Conservation (phyloP, 352 stramenopile species). For the Pseudoperonospora humuli region DNA sequence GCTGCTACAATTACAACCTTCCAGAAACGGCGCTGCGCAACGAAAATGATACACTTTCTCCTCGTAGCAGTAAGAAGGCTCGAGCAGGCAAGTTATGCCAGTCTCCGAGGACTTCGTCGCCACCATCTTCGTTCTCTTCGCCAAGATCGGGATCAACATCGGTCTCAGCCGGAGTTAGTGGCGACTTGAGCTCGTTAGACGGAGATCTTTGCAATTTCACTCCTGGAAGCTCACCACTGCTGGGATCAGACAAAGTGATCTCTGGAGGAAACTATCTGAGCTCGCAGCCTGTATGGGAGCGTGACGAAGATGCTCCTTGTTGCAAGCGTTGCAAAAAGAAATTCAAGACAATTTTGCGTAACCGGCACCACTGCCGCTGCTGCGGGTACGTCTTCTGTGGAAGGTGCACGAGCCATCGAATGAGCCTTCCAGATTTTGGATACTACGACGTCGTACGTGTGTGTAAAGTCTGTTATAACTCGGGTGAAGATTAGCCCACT, state of each 20-base stretch:
- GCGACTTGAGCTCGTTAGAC: slow-evolving; percentile 18
- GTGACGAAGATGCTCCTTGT: slow-evolving; percentile 70
- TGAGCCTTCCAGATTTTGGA: slow-evolving; percentile 81
- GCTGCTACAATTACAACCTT: slow-evolving; percentile 81
- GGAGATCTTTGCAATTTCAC: slow-evolving; percentile 34
- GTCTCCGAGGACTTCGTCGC: slow-evolving; percentile 30
- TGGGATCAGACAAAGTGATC: slow-evolving; percentile 64
- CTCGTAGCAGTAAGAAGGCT: slow-evolving; percentile 23
- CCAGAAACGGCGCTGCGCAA: slow-evolving; percentile 39
- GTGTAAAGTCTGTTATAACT: slow-evolving; percentile 76
- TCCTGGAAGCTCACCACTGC: slow-evolving; percentile 49
- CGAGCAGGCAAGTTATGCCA: slow-evolving; percentile 16
- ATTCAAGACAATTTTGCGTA: slow-evolving; percentile 78
- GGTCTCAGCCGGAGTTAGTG: slow-evolving; percentile 15
- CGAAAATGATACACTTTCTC: slow-evolving; percentile 44
- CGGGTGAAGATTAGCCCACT: slow-evolving; percentile 62
- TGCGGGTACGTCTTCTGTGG: slow-evolving; percentile 83
- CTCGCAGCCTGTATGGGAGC: slow-evolving; percentile 78
- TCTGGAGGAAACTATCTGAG: slow-evolving; percentile 55
- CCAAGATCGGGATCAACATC: slow-evolving; percentile 23
- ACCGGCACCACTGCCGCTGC: slow-evolving; percentile 76
- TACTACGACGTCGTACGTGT: slow-evolving; percentile 84
- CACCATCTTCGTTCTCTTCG: slow-evolving; percentile 29
- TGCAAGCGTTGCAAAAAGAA: slow-evolving; percentile 88
- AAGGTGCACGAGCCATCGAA: slow-evolving; percentile 72